phyloP scores from a whole-genome alignment of 306 rosid genomes.

The Vigna reflexopilosa region DNA sequence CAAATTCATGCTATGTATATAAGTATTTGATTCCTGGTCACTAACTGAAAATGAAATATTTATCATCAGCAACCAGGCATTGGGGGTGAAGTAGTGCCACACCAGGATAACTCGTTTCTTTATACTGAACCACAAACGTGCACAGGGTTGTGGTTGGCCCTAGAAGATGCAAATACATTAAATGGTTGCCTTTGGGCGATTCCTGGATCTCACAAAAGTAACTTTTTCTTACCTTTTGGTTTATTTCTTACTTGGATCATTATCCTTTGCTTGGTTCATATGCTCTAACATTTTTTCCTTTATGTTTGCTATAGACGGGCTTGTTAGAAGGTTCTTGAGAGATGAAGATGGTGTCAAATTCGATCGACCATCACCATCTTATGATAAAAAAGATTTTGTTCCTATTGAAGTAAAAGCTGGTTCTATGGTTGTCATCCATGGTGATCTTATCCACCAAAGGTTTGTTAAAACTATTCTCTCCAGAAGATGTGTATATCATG shows the following conservation, averaged over 20 bases:
- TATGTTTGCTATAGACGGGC: conserved; percentile 67
- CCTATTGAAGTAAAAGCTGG: conserved; percentile 95
- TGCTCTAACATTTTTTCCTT: conserved; percentile 33
- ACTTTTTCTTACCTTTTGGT: conserved; percentile 23
- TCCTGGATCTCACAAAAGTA: conserved; percentile 97
- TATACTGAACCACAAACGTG: conserved; percentile 93
- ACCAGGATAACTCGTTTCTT: conserved; percentile 94
- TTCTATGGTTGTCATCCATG: conserved; percentile 87
- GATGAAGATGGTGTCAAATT: conserved; percentile 79
- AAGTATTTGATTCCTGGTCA: conserved; percentile 29
- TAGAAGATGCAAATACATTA: conserved; percentile 78
- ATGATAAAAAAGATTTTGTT: conserved; percentile 79
- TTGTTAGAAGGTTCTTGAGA: conserved; percentile 84
- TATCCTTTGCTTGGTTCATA: conserved; percentile 35
- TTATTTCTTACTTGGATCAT: conserved; percentile 2
- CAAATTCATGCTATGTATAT: not conserved
- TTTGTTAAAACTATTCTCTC: conserved; percentile 51
- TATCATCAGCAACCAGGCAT: conserved; percentile 93
- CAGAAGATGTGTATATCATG: conserved; percentile 19
- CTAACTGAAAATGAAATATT: conserved; percentile 21
- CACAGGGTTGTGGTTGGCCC: conserved; percentile 96
- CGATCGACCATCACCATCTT: conserved; percentile 78
- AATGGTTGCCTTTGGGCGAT: conserved; percentile 97
- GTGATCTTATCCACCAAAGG: conserved; percentile 99
- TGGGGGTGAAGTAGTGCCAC: conserved; percentile 99